Base-by-base conservation (phyloP, 805 yeast species). In the Myxozyma geophila region DNA sequence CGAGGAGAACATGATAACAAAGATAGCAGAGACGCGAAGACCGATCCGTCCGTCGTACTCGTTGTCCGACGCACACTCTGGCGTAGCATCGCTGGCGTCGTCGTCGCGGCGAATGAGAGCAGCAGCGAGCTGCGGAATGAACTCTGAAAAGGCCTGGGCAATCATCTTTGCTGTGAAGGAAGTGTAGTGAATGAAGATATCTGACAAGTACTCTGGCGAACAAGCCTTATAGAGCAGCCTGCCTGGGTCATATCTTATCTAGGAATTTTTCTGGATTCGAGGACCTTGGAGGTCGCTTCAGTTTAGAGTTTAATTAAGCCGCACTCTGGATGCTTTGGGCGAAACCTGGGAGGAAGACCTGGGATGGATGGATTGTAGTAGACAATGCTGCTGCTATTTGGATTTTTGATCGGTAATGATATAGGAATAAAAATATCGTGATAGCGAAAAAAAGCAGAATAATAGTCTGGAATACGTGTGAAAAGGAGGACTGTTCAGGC, bases 1-100 rank as follows among this genome's bases (percentile, higher is more conserved):
- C 2, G 87, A 80, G 6, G 85, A 81, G 53, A 72, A 58, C 64
- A 86, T 68, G 50, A 87, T 83, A 39, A 87, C 90, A 73, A 87
- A 87, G 6, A 87, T 75, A 2, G 90, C 76, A 1, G 89, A 85
- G 62, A 82, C 77, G 54, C 85, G 78, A 9, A 81, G 81, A 1
- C 83, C 83, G 28, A 80, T 62, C 19, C 72, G 69, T 6, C 84
- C 85, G 58, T 75, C 75, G 70, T 77, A 81, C 21, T 76, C 82
- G 60, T 77, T 76, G 10, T 70, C 51, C 17, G 53, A 48, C 21
- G 62, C 49, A 46, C 70, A 68, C 35, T 17, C 61, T 15, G 67
- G 66, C 15, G 65, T 62, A 8, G 63, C 48, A 28, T 37, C 64
- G 23, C 17, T n/a, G n/a, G 35, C 51, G 36, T 49, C 62, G 46